phyloP scores from a whole-genome alignment of 306 rosid genomes.

The Luffa aegyptiaca region DNA sequence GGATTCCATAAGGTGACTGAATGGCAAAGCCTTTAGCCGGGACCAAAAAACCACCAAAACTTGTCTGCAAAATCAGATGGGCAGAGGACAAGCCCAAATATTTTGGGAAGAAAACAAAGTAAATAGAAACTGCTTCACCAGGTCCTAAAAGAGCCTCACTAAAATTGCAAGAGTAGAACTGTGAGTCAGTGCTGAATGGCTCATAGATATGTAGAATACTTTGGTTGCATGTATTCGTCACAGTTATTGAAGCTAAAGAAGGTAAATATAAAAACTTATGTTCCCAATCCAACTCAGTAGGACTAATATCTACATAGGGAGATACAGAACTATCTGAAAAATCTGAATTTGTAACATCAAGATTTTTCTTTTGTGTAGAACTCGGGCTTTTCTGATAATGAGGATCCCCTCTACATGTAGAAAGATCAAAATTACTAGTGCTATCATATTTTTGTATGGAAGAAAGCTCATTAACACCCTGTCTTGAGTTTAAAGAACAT shows the following conservation, averaged over 20 bases:
- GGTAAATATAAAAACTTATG: constrained; percentile 53
- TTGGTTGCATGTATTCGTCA: constrained; percentile 66
- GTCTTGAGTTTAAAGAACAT: constrained; percentile 62
- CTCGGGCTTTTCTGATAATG: constrained; percentile 35
- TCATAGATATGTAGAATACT: constrained; percentile 69
- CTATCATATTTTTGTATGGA: constrained; percentile 39
- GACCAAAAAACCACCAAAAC: constrained; percentile 74
- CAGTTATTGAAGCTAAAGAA: constrained; percentile 61
- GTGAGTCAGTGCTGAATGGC: constrained; percentile 74
- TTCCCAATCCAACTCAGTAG: constrained; percentile 75
- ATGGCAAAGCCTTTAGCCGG: constrained; percentile 66
- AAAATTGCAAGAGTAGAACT: constrained; percentile 90
- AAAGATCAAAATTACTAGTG: constrained; percentile 30
- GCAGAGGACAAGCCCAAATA: constrained; percentile 62
- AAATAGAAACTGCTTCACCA: constrained; percentile 60
- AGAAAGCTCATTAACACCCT: constrained; percentile 34
- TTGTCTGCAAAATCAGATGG: constrained; percentile 84
- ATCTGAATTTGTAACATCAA: constrained; percentile 31
- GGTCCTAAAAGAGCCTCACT: constrained; percentile 60
- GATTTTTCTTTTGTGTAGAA: constrained; percentile 25
- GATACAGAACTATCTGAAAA: constrained; percentile 40
- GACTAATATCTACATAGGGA: constrained; percentile 52
- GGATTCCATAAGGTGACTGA: constrained; percentile 77
- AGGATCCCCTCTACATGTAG: constrained; percentile 42
- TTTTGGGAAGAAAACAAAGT: constrained; percentile 75